Base-by-base conservation (phyloP, 768 basidiomycete genomes). In the Pleurotus giganteus region DNA sequence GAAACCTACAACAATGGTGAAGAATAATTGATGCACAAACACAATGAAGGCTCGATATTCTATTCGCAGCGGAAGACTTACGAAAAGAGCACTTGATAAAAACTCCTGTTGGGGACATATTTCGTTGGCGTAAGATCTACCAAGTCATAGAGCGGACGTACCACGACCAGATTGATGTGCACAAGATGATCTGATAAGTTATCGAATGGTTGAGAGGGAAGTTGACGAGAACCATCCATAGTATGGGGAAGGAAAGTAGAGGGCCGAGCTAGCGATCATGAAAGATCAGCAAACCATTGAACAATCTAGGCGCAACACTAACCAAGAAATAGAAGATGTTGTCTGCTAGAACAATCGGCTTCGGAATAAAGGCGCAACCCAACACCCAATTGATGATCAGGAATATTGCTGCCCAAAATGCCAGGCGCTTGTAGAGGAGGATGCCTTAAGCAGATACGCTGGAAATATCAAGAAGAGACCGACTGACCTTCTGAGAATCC, bases 311-410 rank as follows among this genome's bases (percentile, higher is more conserved):
- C 2, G 39, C 12, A 36, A 23, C 12, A 24, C 12, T 13, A 28
- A 53, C 52, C 52, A 42, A 17, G 24, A 42, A 53, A 39, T 53
- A 53, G 42, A 53, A 53, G 42, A 53, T 53, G 11, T 53, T 27
- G 42, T 53, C 52, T 15, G 42, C 42, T 8, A 53, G 52, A 19
- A 53, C 52, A 26, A 53, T 44, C 12, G 52, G 52, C 24, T 44
- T 23, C n/a, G 41, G 11, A 13, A 53, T 53, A 9, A 53, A 53
- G n/a, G 42, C 52, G 23, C 52, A 53, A 6, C 52, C 52, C 9
- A 53, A 39, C 8, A 53, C 52, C 52, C 52, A 53, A 23, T 53
- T 53, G 11, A 44, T 32, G 19, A 53, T 53, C 24, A 53, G 28
- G 42, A 53, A 53, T 17, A 53, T 32, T n/a, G 52, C 37, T 2